Conservation (phyloP, 2,329 filamentous ascomycete species). For the Ophiostoma ips region DNA sequence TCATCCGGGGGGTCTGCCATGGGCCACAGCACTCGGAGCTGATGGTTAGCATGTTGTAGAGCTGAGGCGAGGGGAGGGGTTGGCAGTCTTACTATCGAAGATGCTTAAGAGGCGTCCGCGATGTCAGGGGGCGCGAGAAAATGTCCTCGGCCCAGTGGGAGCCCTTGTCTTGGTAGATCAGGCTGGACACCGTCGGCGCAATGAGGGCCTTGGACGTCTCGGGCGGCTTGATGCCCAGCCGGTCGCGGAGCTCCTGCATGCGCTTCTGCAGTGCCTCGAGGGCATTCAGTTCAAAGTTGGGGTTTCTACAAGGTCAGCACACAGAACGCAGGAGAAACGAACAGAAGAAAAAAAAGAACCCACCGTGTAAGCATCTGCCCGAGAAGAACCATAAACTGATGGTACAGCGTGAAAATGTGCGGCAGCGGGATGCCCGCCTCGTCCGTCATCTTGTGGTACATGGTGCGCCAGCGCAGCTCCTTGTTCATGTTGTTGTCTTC, state of each 20-base stretch:
- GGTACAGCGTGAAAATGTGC: conserved; percentile 41
- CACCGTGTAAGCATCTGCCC: conserved; percentile 30
- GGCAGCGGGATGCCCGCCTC: conserved; percentile 37
- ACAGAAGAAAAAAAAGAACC: too few species aligned
- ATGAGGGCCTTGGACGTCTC: conserved; percentile 19
- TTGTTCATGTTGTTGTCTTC: conserved; percentile 34
- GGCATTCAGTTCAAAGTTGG: conserved; percentile 40
- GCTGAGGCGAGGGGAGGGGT: not conserved
- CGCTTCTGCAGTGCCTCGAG: conserved; percentile 35
- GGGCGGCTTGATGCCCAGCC: conserved; percentile 29
- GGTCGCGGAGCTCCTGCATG: conserved; percentile 37
- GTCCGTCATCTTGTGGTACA: conserved; percentile 41
- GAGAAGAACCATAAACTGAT: conserved; percentile 36
- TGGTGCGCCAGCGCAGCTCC: conserved; percentile 40
- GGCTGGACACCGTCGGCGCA: conserved; percentile 19
- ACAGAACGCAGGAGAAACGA: too few species aligned
- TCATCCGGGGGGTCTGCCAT: conserved; percentile 30
- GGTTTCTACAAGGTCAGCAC: conserved; percentile 27
- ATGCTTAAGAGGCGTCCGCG: conserved; percentile 34
- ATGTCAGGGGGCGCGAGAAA: conserved; percentile 39
- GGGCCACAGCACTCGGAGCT: conserved; percentile 32
- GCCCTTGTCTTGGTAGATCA: conserved; percentile 14
- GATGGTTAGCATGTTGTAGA: conserved; percentile 17
- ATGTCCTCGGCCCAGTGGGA: conserved; percentile 48
- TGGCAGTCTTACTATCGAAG: conserved; percentile 14